These are phyloP conservation scores for Cladosporium sp. DNA, from an alignment of 2,329 filamentous ascomycete genomes.

Conservation along the genomic window DNA sequence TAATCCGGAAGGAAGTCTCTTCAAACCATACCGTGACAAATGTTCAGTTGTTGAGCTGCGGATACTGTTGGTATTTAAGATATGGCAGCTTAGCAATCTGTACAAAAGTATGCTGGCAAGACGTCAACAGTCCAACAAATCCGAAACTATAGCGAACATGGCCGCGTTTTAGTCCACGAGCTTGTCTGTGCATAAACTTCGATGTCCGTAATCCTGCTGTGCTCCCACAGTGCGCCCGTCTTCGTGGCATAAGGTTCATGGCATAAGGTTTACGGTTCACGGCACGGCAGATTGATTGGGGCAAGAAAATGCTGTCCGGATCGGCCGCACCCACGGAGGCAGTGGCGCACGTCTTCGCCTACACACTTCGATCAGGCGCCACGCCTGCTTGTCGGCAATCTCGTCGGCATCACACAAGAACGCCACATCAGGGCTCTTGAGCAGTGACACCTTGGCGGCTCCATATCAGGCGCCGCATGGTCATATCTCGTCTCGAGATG, in stretches of 20 bases:
- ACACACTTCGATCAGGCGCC: neutral
- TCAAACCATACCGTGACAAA: neutral
- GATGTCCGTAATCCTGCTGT: neutral
- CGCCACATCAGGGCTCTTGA: neutral
- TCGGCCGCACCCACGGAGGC: neutral
- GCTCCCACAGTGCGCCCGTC: constrained; percentile 1
- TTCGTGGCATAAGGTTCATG: neutral
- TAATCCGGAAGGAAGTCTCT: neutral
- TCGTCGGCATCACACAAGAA: neutral
- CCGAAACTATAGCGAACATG: neutral
- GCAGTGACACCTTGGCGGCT: neutral
- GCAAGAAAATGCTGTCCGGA: neutral
- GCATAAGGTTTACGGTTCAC: constrained; percentile 5
- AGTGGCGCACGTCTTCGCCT: neutral
- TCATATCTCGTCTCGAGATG: neutral
- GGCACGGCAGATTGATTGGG: constrained; percentile 5
- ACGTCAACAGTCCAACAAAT: neutral
- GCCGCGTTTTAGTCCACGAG: neutral
- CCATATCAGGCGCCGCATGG: neutral
- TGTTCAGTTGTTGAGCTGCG: neutral
- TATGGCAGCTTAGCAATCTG: neutral
- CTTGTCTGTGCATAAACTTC: constrained; percentile 1
- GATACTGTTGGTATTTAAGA: neutral
- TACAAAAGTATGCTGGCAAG: neutral
- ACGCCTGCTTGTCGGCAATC: neutral